Conservation (phyloP, 106 monocot genomes). For the Gastrodia elata region DNA sequence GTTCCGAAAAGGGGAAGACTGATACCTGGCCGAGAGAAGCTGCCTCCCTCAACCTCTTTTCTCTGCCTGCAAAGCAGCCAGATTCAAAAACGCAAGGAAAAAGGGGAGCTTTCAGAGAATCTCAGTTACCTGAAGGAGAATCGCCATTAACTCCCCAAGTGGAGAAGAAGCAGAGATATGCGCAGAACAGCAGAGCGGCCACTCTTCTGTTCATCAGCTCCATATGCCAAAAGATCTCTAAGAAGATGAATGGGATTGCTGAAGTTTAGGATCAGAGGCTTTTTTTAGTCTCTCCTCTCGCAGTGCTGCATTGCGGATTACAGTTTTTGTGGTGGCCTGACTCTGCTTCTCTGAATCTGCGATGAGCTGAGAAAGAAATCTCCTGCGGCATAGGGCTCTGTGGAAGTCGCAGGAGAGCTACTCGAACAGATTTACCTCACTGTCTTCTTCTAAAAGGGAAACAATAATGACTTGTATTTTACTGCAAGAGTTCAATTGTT, state of each 20-base stretch:
- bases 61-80: not conserved
- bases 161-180: slow-evolving; percentile 2
- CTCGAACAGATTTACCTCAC: not conserved
- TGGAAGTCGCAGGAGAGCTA: not conserved
- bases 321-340: not conserved
- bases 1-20: not conserved
- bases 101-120: not conserved
- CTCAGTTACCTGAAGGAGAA: not conserved
- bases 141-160: not conserved
- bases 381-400: not conserved
- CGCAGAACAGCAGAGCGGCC: slow-evolving; percentile 1
- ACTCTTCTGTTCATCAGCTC: slow-evolving; percentile 1
- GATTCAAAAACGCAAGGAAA: not conserved
- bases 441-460: slow-evolving; percentile 1
- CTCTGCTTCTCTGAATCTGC: not conserved
- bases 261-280: not conserved
- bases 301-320: not conserved
- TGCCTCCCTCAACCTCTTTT: not conserved
- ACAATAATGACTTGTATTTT: not conserved
- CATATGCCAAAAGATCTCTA: not conserved
- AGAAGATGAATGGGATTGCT: not conserved
- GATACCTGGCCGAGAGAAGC: slow-evolving; percentile 3
- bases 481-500: no score
- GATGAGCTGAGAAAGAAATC: not conserved
- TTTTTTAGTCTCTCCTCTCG: not conserved